Conservation (phyloP, 2,329 filamentous ascomycete species). For the Trichoderma breve region DNA sequence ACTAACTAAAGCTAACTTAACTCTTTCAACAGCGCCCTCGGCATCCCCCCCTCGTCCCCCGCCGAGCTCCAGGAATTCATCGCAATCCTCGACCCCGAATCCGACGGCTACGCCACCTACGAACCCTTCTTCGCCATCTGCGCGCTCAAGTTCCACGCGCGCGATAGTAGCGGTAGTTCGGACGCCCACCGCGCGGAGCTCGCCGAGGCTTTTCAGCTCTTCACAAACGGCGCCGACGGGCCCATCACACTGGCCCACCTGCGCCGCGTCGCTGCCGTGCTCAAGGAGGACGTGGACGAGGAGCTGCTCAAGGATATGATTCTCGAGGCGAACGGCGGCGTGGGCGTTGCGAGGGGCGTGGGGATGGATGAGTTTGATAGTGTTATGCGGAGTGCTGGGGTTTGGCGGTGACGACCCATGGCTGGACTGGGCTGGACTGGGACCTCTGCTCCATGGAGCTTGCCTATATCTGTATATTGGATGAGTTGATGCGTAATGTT, state of each 20-base stretch:
- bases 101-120: conserved; percentile 74
- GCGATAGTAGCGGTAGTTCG: conserved; percentile 50
- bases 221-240: conserved; percentile 55
- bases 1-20: neutral
- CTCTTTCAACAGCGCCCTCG: conserved; percentile 64
- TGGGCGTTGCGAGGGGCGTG: conserved; percentile 68
- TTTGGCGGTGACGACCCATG: conserved; percentile 60
- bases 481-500: neutral
- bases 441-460: neutral
- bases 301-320: conserved; percentile 91
- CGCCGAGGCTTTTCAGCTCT: conserved; percentile 77
- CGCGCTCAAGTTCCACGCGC: conserved; percentile 75
- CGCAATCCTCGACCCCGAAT: conserved; percentile 77
- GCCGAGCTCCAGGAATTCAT: conserved; percentile 74
- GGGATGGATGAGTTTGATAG: conserved; percentile 77
- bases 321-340: conserved; percentile 83
- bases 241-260: conserved; percentile 81
- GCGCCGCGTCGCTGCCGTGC: conserved; percentile 70
- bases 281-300: conserved; percentile 84
- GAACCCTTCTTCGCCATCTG: conserved; percentile 82
- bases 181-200: conserved; percentile 65
- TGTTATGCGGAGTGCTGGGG: conserved; percentile 80
- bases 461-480: neutral
- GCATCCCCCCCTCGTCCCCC: conserved; percentile 62
- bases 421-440: neutral